Conservation (phyloP, 768 basidiomycete genomes). For the Suillus paluster region DNA sequence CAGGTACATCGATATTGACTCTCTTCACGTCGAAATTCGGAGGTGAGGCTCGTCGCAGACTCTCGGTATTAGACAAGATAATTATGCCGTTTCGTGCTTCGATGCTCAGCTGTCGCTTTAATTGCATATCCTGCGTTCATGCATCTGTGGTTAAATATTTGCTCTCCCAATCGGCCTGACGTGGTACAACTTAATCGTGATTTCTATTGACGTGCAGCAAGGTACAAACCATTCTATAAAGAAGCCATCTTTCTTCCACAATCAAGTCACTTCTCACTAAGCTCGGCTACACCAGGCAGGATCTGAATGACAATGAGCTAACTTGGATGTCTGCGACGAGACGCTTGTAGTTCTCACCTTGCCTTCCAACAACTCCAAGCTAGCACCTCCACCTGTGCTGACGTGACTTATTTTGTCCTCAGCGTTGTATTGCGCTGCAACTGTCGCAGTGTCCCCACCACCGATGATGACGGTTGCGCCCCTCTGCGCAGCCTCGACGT, state of each 20-base stretch:
- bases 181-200: neutral
- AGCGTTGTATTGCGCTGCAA: conserved; percentile 82
- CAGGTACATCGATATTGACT: too few species aligned
- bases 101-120: neutral
- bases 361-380: conserved; percentile 95
- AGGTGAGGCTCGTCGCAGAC: neutral
- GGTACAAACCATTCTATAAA: conserved; percentile 1
- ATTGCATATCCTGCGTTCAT: neutral
- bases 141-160: neutral
- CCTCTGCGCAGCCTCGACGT: conserved; percentile 82
- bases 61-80: neutral
- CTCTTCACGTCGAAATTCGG: neutral
- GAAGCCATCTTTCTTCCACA: neutral
- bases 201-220: neutral
- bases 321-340: neutral
- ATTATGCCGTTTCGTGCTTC: neutral
- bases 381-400: conserved; percentile 93
- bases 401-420: conserved; percentile 96
- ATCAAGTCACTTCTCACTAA: conserved; percentile 68
- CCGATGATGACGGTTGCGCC: conserved; percentile 95
- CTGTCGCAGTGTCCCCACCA: conserved; percentile 95
- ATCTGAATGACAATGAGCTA: conserved; percentile 48
- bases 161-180: neutral
- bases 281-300: conserved; percentile 89
- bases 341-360: conserved; percentile 61